These are phyloP conservation scores for Xeromyces bisporus DNA, from an alignment of 495 filamentous ascomycete genomes.

Conservation along the genomic window DNA sequence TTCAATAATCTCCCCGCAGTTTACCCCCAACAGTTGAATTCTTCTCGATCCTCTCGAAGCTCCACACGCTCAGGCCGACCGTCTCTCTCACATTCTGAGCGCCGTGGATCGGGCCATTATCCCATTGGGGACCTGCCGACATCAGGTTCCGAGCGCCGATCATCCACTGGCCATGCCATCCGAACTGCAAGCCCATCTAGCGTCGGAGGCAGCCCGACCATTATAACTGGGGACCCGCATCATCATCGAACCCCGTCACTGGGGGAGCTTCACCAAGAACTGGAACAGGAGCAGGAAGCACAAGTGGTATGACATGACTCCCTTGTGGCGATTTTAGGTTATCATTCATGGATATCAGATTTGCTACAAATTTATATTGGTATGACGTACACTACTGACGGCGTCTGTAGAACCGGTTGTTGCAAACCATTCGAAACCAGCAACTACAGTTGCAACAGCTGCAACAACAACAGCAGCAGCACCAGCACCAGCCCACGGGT, in stretches of 20 bases:
- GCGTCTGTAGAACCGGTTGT: slow-evolving; percentile 56
- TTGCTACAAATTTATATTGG: too few species aligned
- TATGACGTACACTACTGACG: too few species aligned
- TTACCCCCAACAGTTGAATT: slow-evolving; percentile 9
- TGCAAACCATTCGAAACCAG: slow-evolving; percentile 76
- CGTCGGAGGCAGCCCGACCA: slow-evolving; percentile 39
- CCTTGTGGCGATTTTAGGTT: too few species aligned
- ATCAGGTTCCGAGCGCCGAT: slow-evolving; percentile 29
- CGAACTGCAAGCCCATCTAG: slow-evolving; percentile 40
- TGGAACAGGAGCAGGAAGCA: slow-evolving; percentile 89
- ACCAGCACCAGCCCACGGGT: slow-evolving; percentile 5
- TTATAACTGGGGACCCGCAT: slow-evolving; percentile 40
- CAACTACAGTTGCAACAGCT: slow-evolving; percentile 65
- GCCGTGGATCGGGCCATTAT: slow-evolving; percentile 49
- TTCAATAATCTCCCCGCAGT: slow-evolving; percentile 14
- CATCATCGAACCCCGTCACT: slow-evolving; percentile 62
- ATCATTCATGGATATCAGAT: too few species aligned
- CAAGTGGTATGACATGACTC: slow-evolving; percentile 59
- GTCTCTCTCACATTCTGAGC: slow-evolving; percentile 27
- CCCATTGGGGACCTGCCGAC: slow-evolving; percentile 16
- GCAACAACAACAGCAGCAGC: slow-evolving; percentile 27
- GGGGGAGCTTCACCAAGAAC: slow-evolving; percentile 88
- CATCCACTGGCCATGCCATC: slow-evolving; percentile 27
- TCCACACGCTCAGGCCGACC: slow-evolving; percentile 38
- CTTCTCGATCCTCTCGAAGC: slow-evolving; percentile 31